Evolutionary conservation across 208 protist species (phyloP).

Genomic region (Trichomonas gallinae): DNA sequence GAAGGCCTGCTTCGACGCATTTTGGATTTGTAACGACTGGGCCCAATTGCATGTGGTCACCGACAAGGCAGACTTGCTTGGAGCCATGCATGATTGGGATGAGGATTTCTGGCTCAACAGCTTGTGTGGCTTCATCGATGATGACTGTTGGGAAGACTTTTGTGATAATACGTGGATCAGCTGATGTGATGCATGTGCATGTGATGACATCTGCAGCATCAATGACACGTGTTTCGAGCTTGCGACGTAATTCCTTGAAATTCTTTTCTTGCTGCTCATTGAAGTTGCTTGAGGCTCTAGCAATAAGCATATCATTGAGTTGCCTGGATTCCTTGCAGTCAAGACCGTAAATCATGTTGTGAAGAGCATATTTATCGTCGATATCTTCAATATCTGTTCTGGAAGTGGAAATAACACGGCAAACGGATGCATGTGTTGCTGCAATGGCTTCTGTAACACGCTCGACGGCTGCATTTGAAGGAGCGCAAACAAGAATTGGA

Average conservation of each 20-base stretch:
- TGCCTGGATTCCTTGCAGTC: slow-evolving; percentile 38
- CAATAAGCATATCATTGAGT: slow-evolving; percentile 56
- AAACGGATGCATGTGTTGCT: slow-evolving; percentile 68
- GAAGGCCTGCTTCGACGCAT: slow-evolving; percentile 64
- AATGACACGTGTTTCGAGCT: slow-evolving; percentile 24
- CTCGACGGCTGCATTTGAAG: slow-evolving; percentile 87
- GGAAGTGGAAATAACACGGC: slow-evolving; percentile 70
- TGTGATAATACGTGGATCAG: slow-evolving; percentile 58
- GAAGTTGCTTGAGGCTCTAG: neutral
- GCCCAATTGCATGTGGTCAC: slow-evolving; percentile 83
- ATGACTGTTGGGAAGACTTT: slow-evolving; percentile 72
- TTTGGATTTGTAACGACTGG: slow-evolving; percentile 79
- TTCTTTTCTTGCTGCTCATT: neutral
- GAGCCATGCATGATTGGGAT: slow-evolving; percentile 76
- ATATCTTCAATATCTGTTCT: slow-evolving; percentile 56
- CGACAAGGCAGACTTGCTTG: slow-evolving; percentile 66
- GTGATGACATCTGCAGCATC: slow-evolving; percentile 73
- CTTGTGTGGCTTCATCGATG: slow-evolving; percentile 80
- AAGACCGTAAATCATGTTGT: slow-evolving; percentile 59
- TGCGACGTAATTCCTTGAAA: neutral
- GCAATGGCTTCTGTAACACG: slow-evolving; percentile 79
- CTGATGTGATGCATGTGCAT: slow-evolving; percentile 73
- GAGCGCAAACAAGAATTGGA: slow-evolving; percentile 70
- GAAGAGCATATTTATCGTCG: slow-evolving; percentile 67
- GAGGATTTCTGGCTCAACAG: slow-evolving; percentile 80